phyloP scores from a whole-genome alignment of 139 green algal species.

The Coelastrella sp. region DNA sequence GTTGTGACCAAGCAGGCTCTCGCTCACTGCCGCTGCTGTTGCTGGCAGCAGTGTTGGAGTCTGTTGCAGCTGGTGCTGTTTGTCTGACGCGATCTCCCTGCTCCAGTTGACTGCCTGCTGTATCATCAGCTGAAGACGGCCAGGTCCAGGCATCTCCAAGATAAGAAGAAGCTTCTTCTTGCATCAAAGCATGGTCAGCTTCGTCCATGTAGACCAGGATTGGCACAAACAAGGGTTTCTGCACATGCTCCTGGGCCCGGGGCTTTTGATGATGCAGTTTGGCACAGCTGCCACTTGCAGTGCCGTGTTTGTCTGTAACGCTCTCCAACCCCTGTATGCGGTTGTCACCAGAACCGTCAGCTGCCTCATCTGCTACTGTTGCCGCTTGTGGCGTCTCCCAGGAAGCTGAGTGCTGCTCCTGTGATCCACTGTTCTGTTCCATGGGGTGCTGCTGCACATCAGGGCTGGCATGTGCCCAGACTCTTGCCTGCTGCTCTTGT shows the following conservation, averaged over 20 bases:
- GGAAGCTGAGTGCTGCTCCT: background rate
- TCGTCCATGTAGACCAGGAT: constrained; percentile 71
- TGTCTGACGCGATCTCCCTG: background rate
- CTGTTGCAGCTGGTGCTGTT: background rate
- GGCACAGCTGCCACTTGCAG: too few species aligned
- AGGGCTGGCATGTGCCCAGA: too few species aligned
- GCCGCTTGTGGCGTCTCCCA: background rate
- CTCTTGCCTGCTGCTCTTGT: too few species aligned
- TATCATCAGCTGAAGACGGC: background rate
- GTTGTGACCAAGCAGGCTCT: background rate
- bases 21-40: background rate
- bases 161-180: constrained; percentile 53
- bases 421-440: too few species aligned
- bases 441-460: too few species aligned
- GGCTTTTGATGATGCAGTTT: too few species aligned
- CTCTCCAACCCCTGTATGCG: too few species aligned
- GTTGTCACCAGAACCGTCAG: too few species aligned
- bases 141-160: background rate
- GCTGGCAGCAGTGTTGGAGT: background rate
- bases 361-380: constrained; percentile 19
- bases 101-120: background rate
- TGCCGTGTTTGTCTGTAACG: too few species aligned
- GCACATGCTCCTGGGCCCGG: background rate
- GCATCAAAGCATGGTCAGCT: constrained; percentile 65
- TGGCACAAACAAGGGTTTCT: constrained; percentile 74